Conservation (phyloP, 2,329 filamentous ascomycete genomes). For the Alternaria atra region DNA sequence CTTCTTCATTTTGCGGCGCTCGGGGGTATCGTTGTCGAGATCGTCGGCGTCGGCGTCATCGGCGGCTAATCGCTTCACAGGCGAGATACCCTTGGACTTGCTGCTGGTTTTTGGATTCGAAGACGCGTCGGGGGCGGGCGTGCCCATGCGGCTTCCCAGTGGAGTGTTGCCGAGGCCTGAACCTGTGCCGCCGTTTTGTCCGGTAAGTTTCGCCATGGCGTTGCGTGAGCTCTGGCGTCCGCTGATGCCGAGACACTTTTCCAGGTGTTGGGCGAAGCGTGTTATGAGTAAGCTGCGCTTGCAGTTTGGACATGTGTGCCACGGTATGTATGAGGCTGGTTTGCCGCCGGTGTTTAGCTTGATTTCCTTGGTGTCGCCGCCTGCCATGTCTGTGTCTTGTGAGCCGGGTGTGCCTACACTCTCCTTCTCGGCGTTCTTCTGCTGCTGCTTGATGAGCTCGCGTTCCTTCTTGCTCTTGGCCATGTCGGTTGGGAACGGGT, state of each 20-base stretch:
- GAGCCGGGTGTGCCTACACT: slow-evolving; percentile 57
- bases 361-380: slow-evolving; percentile 52
- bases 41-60: slow-evolving; percentile 42
- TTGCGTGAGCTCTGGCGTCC: slow-evolving; percentile 62
- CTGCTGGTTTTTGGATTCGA: slow-evolving; percentile 40
- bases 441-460: slow-evolving; percentile 59
- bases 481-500: slow-evolving; percentile 78
- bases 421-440: slow-evolving; percentile 54
- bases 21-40: slow-evolving; percentile 56
- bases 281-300: slow-evolving; percentile 69
- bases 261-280: slow-evolving; percentile 68
- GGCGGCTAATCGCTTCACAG: slow-evolving; percentile 40
- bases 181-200: slow-evolving; percentile 50
- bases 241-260: slow-evolving; percentile 67
- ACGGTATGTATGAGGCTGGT: slow-evolving; percentile 58
- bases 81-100: slow-evolving; percentile 22
- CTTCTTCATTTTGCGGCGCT: slow-evolving; percentile 60
- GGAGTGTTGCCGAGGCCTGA: slow-evolving; percentile 54
- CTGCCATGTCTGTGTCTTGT: slow-evolving; percentile 53
- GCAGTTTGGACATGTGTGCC: slow-evolving; percentile 67
- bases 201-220: slow-evolving; percentile 57
- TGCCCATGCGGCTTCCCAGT: slow-evolving; percentile 55
- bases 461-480: slow-evolving; percentile 80
- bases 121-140: slow-evolving; percentile 45
- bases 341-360: slow-evolving; percentile 60